phyloP scores from a whole-genome alignment of 371 early-diverging fungal species.

The Basidiobolus meristosporus region DNA sequence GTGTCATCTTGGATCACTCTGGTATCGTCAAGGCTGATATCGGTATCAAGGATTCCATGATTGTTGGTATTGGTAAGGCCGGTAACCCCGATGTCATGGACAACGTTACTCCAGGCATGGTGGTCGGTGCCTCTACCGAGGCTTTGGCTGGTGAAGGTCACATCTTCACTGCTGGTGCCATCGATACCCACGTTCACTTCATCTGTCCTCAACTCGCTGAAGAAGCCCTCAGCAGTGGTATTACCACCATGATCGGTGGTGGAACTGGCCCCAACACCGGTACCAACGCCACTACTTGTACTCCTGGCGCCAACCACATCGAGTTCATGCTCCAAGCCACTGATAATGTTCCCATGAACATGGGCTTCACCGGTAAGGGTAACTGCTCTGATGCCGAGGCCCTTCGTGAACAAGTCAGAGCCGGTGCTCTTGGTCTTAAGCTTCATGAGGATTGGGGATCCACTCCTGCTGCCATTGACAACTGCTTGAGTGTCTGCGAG shows the following conservation, averaged over 20 bases:
- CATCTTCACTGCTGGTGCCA: constrained; percentile 82
- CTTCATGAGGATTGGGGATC: constrained; percentile 92
- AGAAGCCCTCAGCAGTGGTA: constrained; percentile 67
- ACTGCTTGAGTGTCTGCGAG: constrained; percentile 69
- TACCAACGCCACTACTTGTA: constrained; percentile 86
- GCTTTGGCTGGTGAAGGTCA: constrained; percentile 76
- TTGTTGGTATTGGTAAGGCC: constrained; percentile 82
- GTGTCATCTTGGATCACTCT: constrained; percentile 72
- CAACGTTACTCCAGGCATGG: constrained; percentile 71
- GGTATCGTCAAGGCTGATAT: constrained; percentile 93
- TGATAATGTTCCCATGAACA: constrained; percentile 68
- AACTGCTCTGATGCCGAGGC: constrained; percentile 43
- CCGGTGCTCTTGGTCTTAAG: constrained; percentile 84
- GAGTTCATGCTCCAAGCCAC: constrained; percentile 75
- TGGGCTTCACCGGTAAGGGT: constrained; percentile 90
- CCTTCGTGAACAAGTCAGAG: constrained; percentile 57
- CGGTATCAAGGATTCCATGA: constrained; percentile 68
- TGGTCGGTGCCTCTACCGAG: constrained; percentile 74
- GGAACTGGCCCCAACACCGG: constrained; percentile 92
- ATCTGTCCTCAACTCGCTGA: constrained; percentile 74
- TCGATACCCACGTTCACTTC: constrained; percentile 82
- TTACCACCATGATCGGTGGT: constrained; percentile 83
- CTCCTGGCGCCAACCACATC: constrained; percentile 59
- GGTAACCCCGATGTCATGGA: constrained; percentile 92
- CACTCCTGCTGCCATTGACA: constrained; percentile 80